A percentile compares a stretch with the other conserved stretches of the same genome.
These are phyloP conservation scores for Dactylonectria estremocensis DNA, from an alignment of 2,329 filamentous ascomycete species.

Conservation along the genomic window DNA sequence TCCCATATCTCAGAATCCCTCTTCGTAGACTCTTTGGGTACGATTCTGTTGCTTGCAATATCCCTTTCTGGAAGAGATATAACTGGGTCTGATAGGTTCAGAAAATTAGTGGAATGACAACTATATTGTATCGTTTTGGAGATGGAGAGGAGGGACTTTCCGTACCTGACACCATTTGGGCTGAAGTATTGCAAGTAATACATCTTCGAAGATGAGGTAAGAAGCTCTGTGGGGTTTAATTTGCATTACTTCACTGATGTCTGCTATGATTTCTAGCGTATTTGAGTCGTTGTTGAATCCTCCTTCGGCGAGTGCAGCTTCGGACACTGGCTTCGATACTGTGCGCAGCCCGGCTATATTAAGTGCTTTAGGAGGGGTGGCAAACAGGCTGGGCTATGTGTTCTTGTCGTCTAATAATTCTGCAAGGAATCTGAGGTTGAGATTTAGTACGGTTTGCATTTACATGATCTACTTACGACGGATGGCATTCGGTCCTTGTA, in stretches of 20 bases:
- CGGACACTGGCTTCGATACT: constrained; percentile 5
- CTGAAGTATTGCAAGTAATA: not conserved
- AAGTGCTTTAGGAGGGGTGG: constrained; percentile 2
- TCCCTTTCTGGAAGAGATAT: too few relatives aligned
- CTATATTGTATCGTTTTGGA: not conserved
- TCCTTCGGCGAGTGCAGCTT: not conserved
- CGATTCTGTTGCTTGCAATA: too few relatives aligned
- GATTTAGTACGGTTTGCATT: too few relatives aligned
- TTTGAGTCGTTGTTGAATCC: not conserved
- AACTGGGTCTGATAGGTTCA: too few relatives aligned
- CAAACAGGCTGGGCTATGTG: not conserved
- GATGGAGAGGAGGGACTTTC: constrained; percentile 5
- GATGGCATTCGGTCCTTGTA: too few relatives aligned
- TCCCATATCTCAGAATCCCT: too few relatives aligned
- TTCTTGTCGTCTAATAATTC: too few relatives aligned
- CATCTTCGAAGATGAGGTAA: not conserved
- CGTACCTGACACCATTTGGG: not conserved
- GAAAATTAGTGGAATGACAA: too few relatives aligned
- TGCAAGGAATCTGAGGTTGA: too few relatives aligned
- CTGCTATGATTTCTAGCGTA: constrained; percentile 2
- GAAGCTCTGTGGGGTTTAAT: not conserved
- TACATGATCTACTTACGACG: too few relatives aligned
- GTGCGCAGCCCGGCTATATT: not conserved
- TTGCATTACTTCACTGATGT: too few relatives aligned
- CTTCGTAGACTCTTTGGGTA: too few relatives aligned